Evolutionary conservation across 805 yeast species (phyloP), one percentile per base, ranked within the genome.

Genomic region (Hanseniaspora vineae): DNA sequence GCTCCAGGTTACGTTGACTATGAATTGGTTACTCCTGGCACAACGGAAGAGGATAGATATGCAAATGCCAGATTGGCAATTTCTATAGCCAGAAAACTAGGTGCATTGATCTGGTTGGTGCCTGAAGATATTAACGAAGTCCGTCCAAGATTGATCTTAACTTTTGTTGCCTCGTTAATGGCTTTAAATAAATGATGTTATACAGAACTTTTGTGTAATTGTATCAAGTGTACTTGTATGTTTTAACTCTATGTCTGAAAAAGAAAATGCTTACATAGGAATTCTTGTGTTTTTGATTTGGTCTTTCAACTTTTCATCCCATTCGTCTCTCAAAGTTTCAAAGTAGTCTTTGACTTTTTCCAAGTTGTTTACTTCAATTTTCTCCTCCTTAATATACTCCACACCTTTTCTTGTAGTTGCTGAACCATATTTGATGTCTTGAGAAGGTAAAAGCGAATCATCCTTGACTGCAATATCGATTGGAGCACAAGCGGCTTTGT

Each of bases 101-200:
- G 98, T 52, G 98, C 96, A 39, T 78, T 92, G 63, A 92, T 92
- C 60, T 92, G 97, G 97, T 75, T 92, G 56, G 96, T 92, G n/a
- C 98, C 98, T n/a, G 98, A 92, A 66, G 98, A 92, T 69, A 92
- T 92, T 59, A 84, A 81, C 58, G 97, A 90, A 69, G 97, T 92
- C 42, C 84, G 97, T 67, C 76, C 95, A 42, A 80, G 97, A 66
- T 80, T 92, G 69, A 84, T 92, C 49, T 76, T 88, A 64, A 88
- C 97, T 1, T 92, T 92, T 64, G 86, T 92, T 52, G 98, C 97
- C 47, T 86, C 96, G 45, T 77, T 92, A 66, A 92, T 92, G 98
- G 71, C 89, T 10, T 66, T 84, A 43, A 66, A 67, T 31, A 60
- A 58, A 45, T 58, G 53, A 31, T 15, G 20, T 6, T 23, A 35